Evolutionary conservation across 1,284 basidiomycete genomes (phyloP), one percentile per base, ranked within the genome.

Genomic region (Fomes fomentarius): DNA sequence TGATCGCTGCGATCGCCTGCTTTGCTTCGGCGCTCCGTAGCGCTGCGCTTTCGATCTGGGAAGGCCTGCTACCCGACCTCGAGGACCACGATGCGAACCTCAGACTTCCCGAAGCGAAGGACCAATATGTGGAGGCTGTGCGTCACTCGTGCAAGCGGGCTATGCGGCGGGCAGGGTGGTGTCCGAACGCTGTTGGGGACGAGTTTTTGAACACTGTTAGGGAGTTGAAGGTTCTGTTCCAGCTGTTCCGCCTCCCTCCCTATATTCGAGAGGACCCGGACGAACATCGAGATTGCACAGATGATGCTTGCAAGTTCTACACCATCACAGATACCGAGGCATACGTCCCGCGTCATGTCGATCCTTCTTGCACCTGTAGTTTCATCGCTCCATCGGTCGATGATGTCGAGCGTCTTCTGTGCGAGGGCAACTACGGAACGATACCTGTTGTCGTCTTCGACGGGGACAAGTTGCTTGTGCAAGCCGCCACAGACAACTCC

Each of bases 101-200:
- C 3, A n/a, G 12, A 3, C 4, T 30, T 8, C 4, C 25, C 9
- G 34, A 46, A 9, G 46, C 31, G 43, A 25, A 19, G 25, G 42
- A 50, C 5, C 28, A 41, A 24, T 46, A 50, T 24, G 31, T 17
- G 1, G 33, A 30, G 5, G 33, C 43, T 3, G 17, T 47, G n/a
- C 19, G 21, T n/a, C 21, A 35, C 39, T n/a, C 50, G 50, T 39
- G 31, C 31, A 38, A 17, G 30, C 17, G 38, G 44, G 19, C n/a
- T n/a, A 49, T 59, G 50, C 17, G 24, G 4, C 17, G 24, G 7
- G 47, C 43, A 10, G 57, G 57, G n/a, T 59, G 57, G 57, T 59
- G 57, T 21, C 57, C 47, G 15, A 33, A 47, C 40, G 7, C 30
- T 1, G 35, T 51, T 25, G 41, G 44, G n/a, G 26, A 30, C 17